Percentiles rank a stretch among this genome's conserved stretches.
Evolutionary conservation across 1,284 basidiomycete genomes (phyloP).

Genomic region (Coniophora puteana): DNA sequence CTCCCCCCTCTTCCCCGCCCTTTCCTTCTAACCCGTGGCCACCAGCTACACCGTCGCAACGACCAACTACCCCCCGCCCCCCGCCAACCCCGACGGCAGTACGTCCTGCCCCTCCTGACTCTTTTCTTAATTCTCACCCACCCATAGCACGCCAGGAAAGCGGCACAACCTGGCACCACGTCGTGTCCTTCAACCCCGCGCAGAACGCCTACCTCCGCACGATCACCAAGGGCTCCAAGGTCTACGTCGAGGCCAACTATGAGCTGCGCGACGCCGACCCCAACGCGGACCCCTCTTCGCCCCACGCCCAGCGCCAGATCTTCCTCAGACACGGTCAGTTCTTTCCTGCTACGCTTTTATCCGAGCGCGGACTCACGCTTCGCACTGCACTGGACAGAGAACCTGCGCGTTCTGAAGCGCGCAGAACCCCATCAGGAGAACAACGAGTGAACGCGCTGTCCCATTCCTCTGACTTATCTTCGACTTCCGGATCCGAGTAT

Average conservation of each 20-base stretch:
- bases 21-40: constrained; percentile 3
- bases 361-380: constrained; percentile 10
- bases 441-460: background rate
- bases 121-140: constrained; percentile 1
- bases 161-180: constrained; percentile 67
- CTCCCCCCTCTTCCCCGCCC: background rate
- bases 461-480: no score
- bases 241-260: constrained; percentile 74
- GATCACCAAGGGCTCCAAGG: constrained; percentile 63
- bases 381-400: constrained; percentile 20
- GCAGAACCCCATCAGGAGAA: constrained; percentile 18
- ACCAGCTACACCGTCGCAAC: constrained; percentile 70
- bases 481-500: no score
- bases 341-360: constrained; percentile 9
- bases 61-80: constrained; percentile 52
- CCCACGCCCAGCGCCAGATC: constrained; percentile 72
- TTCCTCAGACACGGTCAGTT: constrained; percentile 69
- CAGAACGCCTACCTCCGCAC: constrained; percentile 59
- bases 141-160: constrained; percentile 47
- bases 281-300: constrained; percentile 56
- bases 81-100: constrained; percentile 61
- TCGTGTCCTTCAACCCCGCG: constrained; percentile 63
- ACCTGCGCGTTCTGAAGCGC: constrained; percentile 20
- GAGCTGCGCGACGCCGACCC: constrained; percentile 70
- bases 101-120: constrained; percentile 18